A percentile compares a stretch with the other conserved stretches of the same genome.
Conservation (phyloP, 208 protist species). For the Leptomonas pyrrhocoris region DNA sequence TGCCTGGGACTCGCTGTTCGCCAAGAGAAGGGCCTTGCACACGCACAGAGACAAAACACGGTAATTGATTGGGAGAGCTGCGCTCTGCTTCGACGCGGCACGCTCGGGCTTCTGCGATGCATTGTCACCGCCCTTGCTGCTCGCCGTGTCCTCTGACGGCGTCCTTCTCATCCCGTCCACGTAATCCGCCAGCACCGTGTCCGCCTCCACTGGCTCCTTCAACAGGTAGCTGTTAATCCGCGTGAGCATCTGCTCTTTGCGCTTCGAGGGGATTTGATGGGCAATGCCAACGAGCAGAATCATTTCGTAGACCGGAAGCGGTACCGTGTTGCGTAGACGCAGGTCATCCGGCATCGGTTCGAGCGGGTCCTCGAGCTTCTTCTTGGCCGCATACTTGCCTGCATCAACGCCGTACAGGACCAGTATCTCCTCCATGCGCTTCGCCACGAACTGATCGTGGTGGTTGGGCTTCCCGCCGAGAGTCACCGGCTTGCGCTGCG, state of each 20-base stretch:
- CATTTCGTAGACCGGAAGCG: constrained; percentile 51
- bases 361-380: constrained; percentile 24
- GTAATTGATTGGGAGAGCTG: constrained; percentile 13
- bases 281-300: constrained; percentile 41
- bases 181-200: constrained; percentile 19
- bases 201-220: constrained; percentile 7
- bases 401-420: constrained; percentile 24
- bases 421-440: constrained; percentile 58
- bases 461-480: constrained; percentile 51
- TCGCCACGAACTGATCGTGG: constrained; percentile 54
- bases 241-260: constrained; percentile 31
- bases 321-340: constrained; percentile 45
- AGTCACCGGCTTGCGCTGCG: constrained; percentile 52
- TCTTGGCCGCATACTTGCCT: constrained; percentile 46
- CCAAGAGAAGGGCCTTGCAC: constrained; percentile 35
- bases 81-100: background rate
- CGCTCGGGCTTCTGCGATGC: background rate
- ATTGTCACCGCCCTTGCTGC: background rate
- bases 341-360: constrained; percentile 32
- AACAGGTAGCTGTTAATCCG: constrained; percentile 25
- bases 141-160: background rate
- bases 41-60: constrained; percentile 33
- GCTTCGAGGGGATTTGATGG: constrained; percentile 38
- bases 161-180: constrained; percentile 9
- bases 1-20: constrained; percentile 34